Conservation (phyloP, 306 rosid genomes). For the Rosa multiflora region DNA sequence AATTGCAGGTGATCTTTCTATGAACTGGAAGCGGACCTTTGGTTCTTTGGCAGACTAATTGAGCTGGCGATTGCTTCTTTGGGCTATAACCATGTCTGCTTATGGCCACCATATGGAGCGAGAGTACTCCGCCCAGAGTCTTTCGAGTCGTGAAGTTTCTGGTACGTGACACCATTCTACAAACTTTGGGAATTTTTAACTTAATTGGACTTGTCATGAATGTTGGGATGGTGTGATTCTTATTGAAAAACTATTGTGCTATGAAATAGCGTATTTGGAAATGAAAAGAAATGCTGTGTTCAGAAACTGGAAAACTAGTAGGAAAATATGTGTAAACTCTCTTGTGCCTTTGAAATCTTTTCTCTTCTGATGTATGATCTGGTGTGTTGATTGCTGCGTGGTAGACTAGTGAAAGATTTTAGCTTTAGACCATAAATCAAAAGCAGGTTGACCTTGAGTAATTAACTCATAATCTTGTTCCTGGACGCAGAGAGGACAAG, state of each 20-base stretch:
- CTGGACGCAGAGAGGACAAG: conserved; percentile 58
- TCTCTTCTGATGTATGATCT: neutral
- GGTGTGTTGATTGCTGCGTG: neutral
- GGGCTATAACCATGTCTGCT: conserved; percentile 53
- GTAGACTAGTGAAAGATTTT: conserved; percentile 1
- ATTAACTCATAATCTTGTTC: conserved; percentile 15
- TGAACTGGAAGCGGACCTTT: conserved; percentile 27
- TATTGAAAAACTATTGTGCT: neutral
- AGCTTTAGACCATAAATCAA: conserved; percentile 5
- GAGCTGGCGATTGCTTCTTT: conserved; percentile 24
- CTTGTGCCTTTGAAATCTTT: neutral
- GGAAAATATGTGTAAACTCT: neutral
- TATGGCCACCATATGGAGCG: conserved; percentile 66
- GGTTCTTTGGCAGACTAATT: conserved; percentile 22
- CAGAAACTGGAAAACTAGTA: conserved; percentile 4
- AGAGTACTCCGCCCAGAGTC: conserved; percentile 48
- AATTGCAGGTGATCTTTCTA: conserved; percentile 43
- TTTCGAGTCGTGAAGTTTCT: conserved; percentile 42
- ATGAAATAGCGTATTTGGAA: neutral
- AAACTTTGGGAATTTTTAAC: neutral
- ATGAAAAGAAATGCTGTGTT: neutral
- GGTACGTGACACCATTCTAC: conserved; percentile 40
- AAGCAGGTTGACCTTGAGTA: conserved; percentile 8
- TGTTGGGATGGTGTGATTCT: neutral
- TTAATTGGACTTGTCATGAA: neutral